phyloP scores from a whole-genome alignment of 257 asterid genomes.

The Petunia axillaris region DNA sequence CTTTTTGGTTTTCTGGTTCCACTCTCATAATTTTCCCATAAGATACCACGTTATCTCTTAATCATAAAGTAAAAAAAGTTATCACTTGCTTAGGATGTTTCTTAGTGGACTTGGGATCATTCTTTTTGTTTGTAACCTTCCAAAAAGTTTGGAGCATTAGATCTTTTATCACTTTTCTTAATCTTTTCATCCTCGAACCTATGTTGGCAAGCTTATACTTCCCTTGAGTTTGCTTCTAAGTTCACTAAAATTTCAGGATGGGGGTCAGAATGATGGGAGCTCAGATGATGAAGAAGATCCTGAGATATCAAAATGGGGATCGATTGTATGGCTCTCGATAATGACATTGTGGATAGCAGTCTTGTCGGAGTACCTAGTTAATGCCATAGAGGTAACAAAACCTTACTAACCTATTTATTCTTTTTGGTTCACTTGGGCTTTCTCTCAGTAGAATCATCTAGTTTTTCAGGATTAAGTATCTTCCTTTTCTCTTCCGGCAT shows the following conservation, averaged over 20 bases:
- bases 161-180: neutral
- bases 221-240: neutral
- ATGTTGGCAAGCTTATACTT: neutral
- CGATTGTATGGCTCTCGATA: conserved; percentile 65
- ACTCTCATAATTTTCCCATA: too few species aligned
- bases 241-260: conserved; percentile 45
- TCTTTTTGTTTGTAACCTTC: conserved; percentile 10
- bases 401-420: neutral
- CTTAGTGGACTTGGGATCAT: neutral
- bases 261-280: conserved; percentile 40
- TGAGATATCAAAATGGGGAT: conserved; percentile 68
- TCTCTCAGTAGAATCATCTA: neutral
- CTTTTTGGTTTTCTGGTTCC: too few species aligned
- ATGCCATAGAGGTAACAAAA: conserved; percentile 66
- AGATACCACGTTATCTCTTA: too few species aligned
- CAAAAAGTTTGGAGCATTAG: neutral
- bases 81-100: too few species aligned
- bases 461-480: neutral
- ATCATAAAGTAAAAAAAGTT: neutral
- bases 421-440: conserved; percentile 19
- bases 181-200: neutral
- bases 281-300: conserved; percentile 66
- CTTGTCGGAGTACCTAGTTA: conserved; percentile 70
- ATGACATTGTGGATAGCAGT: conserved; percentile 66
- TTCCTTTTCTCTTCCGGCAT: neutral